These are phyloP conservation scores for Quercus gilva DNA, from an alignment of 306 rosid species.

Conservation along the genomic window DNA sequence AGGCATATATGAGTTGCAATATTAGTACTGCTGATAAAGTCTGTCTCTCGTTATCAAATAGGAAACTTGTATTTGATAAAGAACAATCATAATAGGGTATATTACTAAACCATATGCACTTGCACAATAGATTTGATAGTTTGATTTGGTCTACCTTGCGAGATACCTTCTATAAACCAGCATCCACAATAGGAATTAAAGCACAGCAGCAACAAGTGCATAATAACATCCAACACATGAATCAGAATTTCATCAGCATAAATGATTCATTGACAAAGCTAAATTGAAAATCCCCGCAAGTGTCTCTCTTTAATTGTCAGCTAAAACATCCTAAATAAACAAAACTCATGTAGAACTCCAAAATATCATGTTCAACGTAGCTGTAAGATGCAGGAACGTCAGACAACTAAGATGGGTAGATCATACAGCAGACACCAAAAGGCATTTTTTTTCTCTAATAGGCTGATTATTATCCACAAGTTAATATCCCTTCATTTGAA, in stretches of 20 bases:
- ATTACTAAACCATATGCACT: too few relatives aligned
- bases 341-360: not conserved
- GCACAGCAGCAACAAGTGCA: too few relatives aligned
- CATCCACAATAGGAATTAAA: too few relatives aligned
- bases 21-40: too few relatives aligned
- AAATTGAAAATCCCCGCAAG: not conserved
- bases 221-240: not conserved
- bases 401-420: too few relatives aligned
- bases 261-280: not conserved
- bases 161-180: too few relatives aligned
- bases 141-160: too few relatives aligned
- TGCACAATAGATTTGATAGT: too few relatives aligned
- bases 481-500: not conserved
- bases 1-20: too few relatives aligned
- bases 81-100: too few relatives aligned
- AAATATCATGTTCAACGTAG: not conserved
- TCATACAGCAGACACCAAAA: not conserved
- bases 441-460: not conserved
- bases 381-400: not conserved
- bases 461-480: not conserved
- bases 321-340: not conserved
- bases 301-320: not conserved
- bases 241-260: not conserved
- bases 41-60: too few relatives aligned
- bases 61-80: too few relatives aligned